A percentile compares a stretch with the other conserved stretches of the same genome.
These are phyloP conservation scores for Backusella circina DNA, from an alignment of 192 early-diverging fungal genomes.

Conservation along the genomic window DNA sequence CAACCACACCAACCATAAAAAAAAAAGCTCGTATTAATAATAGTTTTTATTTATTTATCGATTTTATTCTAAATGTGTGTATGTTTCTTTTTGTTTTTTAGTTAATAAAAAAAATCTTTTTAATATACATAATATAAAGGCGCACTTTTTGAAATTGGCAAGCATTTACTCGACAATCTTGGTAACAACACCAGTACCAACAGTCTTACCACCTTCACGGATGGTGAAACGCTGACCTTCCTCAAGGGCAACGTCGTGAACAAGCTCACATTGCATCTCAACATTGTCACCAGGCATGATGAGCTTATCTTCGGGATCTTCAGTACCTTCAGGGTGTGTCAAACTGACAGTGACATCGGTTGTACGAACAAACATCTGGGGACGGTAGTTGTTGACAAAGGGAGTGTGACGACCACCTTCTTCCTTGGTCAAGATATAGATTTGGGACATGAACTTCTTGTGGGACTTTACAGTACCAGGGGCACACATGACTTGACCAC, in stretches of 20 bases:
- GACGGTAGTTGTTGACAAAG: slow-evolving; percentile 96
- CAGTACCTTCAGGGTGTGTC: slow-evolving; percentile 67
- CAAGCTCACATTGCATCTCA: slow-evolving; percentile 82
- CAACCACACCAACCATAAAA: too few species aligned
- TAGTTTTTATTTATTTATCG: too few species aligned
- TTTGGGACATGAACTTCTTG: slow-evolving; percentile 89
- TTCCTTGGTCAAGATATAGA: slow-evolving; percentile 96
- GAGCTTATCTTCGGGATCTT: slow-evolving; percentile 92
- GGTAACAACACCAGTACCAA: slow-evolving; percentile 83
- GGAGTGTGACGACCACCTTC: slow-evolving; percentile 98
- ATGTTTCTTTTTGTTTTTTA: not conserved
- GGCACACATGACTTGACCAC: slow-evolving; percentile 90
- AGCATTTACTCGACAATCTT: slow-evolving; percentile 24
- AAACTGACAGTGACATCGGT: slow-evolving; percentile 91
- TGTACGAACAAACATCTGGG: slow-evolving; percentile 95
- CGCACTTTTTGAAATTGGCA: not conserved
- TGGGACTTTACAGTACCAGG: slow-evolving; percentile 94
- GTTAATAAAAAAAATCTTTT: not conserved
- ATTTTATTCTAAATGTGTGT: not conserved
- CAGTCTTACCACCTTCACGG: slow-evolving; percentile 96
- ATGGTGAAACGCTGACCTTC: slow-evolving; percentile 96
- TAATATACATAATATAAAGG: not conserved
- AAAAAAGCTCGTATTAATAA: too few species aligned
- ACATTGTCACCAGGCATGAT: slow-evolving; percentile 98
- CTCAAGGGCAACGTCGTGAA: slow-evolving; percentile 82